Base-by-base conservation (phyloP, 805 yeast species). In the Nakazawaea anatomiae region DNA sequence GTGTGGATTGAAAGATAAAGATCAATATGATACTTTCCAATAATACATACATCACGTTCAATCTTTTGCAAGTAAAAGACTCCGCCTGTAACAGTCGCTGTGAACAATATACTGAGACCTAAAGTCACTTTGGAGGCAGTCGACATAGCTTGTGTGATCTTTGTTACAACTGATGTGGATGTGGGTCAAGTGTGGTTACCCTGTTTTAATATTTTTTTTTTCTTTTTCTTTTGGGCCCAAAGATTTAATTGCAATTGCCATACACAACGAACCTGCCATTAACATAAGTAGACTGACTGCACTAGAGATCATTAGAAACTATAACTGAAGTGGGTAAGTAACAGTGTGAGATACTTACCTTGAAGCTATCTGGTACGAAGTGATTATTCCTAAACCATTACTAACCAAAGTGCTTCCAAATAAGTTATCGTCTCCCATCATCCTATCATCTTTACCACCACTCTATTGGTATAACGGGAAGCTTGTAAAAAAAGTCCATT, bases 101-200 rank as follows among this genome's bases (percentile, higher is more conserved):
- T 81, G 46, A 80, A 69, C 1, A 74, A 58, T 29, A 81, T 71
- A 12, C 89, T 74, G 10, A 76, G 57, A 0, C 79, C 90, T 40
- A 89, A 74, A 3, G 96, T 89, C 32, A 84, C 67, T 64, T 86
- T 89, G 36, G 95, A 82, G 1, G 91, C 88, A 47, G 85, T 77
- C 32, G 96, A 87, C 96, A 89, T 88, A 50, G 25, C 25, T 18
- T 18, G 25, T 18, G 25, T 18, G 25, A 18, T 18, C 25, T 18
- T 18, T 18, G 25, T 18, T 18, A 18, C 25, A 18, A 18, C 25
- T 18, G 25, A 18, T 18, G 25, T 18, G 25, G 25, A 18, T 18
- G 18, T 50, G 34, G n/a, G 40, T 38, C 8, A 38, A 5, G 34
- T 27, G 29, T 14, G 39, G 48, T 46, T 46, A 46, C 48, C 48